Base-by-base conservation (phyloP, 495 filamentous ascomycete species). In the Neurospora sp. region DNA sequence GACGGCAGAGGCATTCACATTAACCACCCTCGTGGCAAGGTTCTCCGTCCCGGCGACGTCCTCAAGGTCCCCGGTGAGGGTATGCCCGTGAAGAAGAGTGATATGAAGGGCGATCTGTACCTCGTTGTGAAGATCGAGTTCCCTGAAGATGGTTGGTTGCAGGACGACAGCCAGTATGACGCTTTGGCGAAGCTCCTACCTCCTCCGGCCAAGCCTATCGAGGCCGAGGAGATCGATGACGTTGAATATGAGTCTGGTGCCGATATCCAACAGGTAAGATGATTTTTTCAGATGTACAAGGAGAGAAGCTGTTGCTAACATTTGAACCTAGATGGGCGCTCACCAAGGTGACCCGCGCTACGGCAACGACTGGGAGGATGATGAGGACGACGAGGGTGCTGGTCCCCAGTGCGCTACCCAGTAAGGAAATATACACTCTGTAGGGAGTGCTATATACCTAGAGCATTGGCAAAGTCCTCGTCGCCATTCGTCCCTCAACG, bases 1-100 rank as follows among this genome's bases (percentile, higher is more conserved):
- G 96, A 99, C 77, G 96, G 95, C 16, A 88, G 96, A 71, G 96
- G 96, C 31, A 96, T 99, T 72, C 88, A 92, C 72, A 82, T 98
- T 69, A 86, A 88, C 71, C 90, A 96, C 77, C 89, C 89, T 3
- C 84, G 87, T 66, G 94, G 94, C 74, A 89, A 92, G 81, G 82
- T 97, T 59, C 80, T 99, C 14, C 89, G 87, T 23, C 93, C 95
- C 3, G 91, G 89, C 18, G 92, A 98, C 76, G 88, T 94, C 16
- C 86, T 99, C 74, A 97, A 93, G 82, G 84, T 99, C 5, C 79
- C 85, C 5, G 93, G 92, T 39, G 96, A 99, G 81, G 96, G 96
- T 62, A 99, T 99, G 96, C 95, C 96, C 8, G 78, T 88, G 73
- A 98, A 98, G 86, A 90, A 90, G 74, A 91, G 89, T 72, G 96